Conservation (phyloP, 192 early-diverging fungal species). For the Coemansia sp. region DNA sequence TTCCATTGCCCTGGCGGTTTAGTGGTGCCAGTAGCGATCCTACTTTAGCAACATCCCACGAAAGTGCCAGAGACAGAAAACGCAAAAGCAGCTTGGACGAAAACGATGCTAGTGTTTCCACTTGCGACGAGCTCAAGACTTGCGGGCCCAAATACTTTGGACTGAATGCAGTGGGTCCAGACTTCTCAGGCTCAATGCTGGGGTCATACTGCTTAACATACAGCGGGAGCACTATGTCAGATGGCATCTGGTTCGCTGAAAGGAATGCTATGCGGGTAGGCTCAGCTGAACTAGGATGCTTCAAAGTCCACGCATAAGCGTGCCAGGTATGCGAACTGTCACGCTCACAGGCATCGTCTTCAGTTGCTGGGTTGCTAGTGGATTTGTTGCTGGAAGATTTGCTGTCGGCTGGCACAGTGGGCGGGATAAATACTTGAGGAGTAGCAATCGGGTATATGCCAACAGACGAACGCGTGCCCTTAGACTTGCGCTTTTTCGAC, state of each 20-base stretch:
- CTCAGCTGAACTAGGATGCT: conserved; percentile 16
- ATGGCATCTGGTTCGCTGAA: conserved; percentile 21
- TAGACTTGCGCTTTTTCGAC: conserved; percentile 7
- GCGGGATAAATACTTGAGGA: conserved; percentile 16
- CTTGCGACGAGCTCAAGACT: conserved; percentile 29
- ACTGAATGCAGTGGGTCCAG: conserved; percentile 8
- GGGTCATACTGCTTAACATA: conserved; percentile 24
- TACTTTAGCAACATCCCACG: conserved; percentile 52
- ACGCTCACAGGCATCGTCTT: conserved; percentile 5
- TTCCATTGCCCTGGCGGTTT: conserved; percentile 13
- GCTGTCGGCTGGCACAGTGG: background rate
- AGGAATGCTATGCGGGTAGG: conserved; percentile 13
- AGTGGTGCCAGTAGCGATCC: conserved; percentile 61
- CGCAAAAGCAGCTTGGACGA: conserved; percentile 54
- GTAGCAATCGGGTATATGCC: conserved; percentile 16
- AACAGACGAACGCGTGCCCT: conserved; percentile 27
- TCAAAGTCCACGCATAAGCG: conserved; percentile 20
- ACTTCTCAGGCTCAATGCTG: conserved; percentile 5
- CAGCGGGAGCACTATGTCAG: conserved; percentile 30
- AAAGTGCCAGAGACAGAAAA: conserved; percentile 50
- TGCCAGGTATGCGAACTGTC: conserved; percentile 28
- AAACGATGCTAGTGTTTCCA: conserved; percentile 54
- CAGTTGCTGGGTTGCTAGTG: background rate
- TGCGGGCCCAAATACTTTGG: conserved; percentile 21
- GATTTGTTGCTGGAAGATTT: no score